These are phyloP conservation scores for Cercospora sp. DNA, from an alignment of 2,329 filamentous ascomycete genomes.

Conservation along the genomic window DNA sequence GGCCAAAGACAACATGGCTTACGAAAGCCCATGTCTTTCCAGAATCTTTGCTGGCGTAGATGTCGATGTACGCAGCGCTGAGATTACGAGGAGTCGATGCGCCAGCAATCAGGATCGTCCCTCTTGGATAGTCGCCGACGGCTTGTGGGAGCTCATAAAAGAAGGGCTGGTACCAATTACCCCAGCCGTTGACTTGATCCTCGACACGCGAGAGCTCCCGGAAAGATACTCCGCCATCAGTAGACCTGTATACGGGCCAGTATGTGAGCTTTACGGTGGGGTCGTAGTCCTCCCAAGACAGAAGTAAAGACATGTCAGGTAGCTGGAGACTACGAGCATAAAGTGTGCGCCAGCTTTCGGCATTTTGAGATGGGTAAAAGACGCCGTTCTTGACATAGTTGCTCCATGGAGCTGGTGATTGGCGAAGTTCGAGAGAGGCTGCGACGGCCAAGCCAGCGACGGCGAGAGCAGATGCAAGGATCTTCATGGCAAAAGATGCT, in stretches of 20 bases:
- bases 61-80: conserved; percentile 65
- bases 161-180: conserved; percentile 68
- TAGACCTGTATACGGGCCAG: conserved; percentile 51
- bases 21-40: conserved; percentile 67
- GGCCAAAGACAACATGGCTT: conserved; percentile 62
- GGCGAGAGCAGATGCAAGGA: not conserved
- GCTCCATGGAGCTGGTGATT: not conserved
- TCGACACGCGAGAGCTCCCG: conserved; percentile 62
- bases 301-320: conserved; percentile 46
- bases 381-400: not conserved
- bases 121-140: conserved; percentile 60
- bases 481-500: not conserved
- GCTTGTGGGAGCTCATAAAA: conserved; percentile 63
- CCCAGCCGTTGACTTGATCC: conserved; percentile 65
- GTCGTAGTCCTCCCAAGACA: conserved; percentile 59
- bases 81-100: conserved; percentile 62
- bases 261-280: conserved; percentile 46
- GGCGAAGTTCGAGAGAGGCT: not conserved
- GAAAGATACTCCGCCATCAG: conserved; percentile 58
- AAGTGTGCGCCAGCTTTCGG: conserved; percentile 42
- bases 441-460: not conserved
- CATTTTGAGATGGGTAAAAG: not conserved
- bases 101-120: conserved; percentile 64
- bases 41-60: conserved; percentile 65
- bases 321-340: conserved; percentile 55